Base-by-base conservation (phyloP, 495 filamentous ascomycete genomes). In the Arthonia radiata region DNA sequence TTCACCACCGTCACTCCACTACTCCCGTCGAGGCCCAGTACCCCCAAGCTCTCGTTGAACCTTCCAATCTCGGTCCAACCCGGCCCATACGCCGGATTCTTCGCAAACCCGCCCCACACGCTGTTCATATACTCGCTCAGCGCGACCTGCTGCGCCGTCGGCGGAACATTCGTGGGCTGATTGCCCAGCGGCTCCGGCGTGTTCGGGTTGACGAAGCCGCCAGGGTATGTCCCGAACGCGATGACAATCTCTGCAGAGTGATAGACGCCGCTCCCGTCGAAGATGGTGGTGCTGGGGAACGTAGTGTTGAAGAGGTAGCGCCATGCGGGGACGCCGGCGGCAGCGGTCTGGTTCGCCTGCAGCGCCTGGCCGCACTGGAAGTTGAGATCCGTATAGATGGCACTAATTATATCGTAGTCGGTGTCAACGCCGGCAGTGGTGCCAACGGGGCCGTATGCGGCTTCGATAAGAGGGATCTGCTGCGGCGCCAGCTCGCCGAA, bases 301-400 rank as follows among this genome's bases (percentile, higher is more conserved):
- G 37, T 37, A 8, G 41, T 39, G 28, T 50, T 50, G 34, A 40
- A 50, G 21, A 32, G 38, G 34, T 47, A 48, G 13, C 41, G 31
- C 38, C 37, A 50, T 2, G 37, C 30, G 0, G 38, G 38, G 13
- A 41, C 27, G 12, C 35, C 41, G 4, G 28, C 27, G 12, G 27
- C 21, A 15, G 25, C 27, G 6, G 36, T 37, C 2, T 18, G 26
- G 17, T 47, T 36, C 1, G 43, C 46, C 15, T 41, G 26, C 0
- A 30, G 3, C 10, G 37, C 32, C 14, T 27, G 28, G 4, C 35
- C 34, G 26, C 44, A 42, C 21, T 43, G 39, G 21, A 47, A 43
- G 3, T 17, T 17, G n/a, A 33, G n/a, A 7, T 46, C 42, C 2
- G 42, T 47, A 13, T 18, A 14, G 17, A 46, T 41, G 11, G 37